A percentile compares a stretch with the other conserved stretches of the same genome.
Conservation (phyloP, 306 rosid species). For the Amphicarpaea edgeworthii region DNA sequence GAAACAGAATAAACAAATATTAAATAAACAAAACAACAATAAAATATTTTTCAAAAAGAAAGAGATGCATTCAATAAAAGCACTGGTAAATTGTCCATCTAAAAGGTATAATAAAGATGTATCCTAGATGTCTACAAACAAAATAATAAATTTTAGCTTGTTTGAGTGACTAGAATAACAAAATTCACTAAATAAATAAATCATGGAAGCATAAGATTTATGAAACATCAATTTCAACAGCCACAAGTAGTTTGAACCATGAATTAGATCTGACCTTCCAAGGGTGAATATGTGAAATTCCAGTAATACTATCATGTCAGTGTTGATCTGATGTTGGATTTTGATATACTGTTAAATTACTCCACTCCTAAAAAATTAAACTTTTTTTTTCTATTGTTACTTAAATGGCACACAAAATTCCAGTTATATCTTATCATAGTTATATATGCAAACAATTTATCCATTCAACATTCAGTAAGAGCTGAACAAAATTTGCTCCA, state of each 20-base stretch:
- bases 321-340: conserved; percentile 12
- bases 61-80: conserved; percentile 20
- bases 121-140: conserved; percentile 17
- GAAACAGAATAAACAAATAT: conserved; percentile 22
- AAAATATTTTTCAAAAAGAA: conserved; percentile 21
- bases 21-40: conserved; percentile 6
- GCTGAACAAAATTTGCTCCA: neutral
- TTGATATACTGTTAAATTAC: conserved; percentile 6
- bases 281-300: conserved; percentile 14
- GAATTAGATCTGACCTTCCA: conserved; percentile 28
- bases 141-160: neutral
- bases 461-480: conserved; percentile 22
- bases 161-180: no score
- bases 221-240: conserved; percentile 1
- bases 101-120: neutral
- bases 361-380: neutral
- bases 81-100: conserved; percentile 3
- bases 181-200: no score
- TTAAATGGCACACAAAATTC: neutral
- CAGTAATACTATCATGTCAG: conserved; percentile 9
- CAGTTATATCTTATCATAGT: conserved; percentile 1
- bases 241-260: conserved; percentile 4
- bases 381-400: neutral
- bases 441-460: conserved; percentile 27
- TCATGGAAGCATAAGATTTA: conserved; percentile 14